Conservation (phyloP, 2,329 filamentous ascomycete genomes). For the Fusarium verticillioides region DNA sequence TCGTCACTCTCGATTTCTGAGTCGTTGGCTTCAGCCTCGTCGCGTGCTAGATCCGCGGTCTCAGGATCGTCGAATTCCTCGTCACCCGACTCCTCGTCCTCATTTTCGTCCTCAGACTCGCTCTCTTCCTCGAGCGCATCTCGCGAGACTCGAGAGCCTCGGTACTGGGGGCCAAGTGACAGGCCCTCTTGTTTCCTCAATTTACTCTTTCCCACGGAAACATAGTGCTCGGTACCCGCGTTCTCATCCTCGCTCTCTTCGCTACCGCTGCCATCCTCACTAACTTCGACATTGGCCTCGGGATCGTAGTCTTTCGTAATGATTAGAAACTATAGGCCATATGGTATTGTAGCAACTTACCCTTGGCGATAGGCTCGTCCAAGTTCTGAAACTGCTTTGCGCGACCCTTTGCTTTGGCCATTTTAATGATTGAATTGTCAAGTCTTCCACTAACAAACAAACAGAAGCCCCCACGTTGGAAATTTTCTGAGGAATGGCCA, state of each 20-base stretch:
- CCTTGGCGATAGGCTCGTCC: constrained; percentile 70
- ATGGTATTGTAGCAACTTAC: constrained; percentile 53
- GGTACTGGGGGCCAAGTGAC: constrained; percentile 81
- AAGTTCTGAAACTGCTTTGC: constrained; percentile 71
- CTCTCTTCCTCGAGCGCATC: constrained; percentile 70
- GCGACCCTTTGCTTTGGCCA: constrained; percentile 64
- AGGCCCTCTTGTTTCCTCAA: constrained; percentile 77
- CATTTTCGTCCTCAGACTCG: constrained; percentile 60
- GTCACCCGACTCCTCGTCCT: constrained; percentile 58
- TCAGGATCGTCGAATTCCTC: constrained; percentile 68
- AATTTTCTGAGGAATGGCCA: constrained; percentile 47
- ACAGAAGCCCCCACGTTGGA: constrained; percentile 47
- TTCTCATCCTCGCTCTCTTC: constrained; percentile 62
- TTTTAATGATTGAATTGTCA: constrained; percentile 50
- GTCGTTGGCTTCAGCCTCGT: constrained; percentile 61
- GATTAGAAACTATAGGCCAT: constrained; percentile 13
- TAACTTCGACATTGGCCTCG: constrained; percentile 71
- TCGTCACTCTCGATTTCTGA: constrained; percentile 73
- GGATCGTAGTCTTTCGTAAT: constrained; percentile 74
- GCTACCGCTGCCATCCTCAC: constrained; percentile 64
- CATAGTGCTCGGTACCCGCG: constrained; percentile 87
- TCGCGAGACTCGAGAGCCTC: constrained; percentile 79
- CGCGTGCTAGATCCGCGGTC: constrained; percentile 62
- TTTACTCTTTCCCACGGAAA: constrained; percentile 84
- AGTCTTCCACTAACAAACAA: constrained; percentile 12